These are phyloP conservation scores for Rhodotorula diobovata DNA, from an alignment of 768 basidiomycete genomes.

Conservation along the genomic window DNA sequence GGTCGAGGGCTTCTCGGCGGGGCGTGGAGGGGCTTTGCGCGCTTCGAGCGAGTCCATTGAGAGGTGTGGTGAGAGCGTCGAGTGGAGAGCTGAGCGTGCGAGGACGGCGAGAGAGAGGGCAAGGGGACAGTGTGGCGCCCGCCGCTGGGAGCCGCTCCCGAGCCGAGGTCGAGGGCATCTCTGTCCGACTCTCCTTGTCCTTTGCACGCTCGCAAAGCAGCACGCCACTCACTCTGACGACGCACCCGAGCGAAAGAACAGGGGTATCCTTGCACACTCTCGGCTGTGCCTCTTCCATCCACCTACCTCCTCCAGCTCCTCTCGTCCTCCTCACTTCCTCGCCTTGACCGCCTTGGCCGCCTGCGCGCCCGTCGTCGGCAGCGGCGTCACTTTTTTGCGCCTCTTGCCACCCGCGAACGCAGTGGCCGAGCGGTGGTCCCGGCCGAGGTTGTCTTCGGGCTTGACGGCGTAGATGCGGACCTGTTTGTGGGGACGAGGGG, in stretches of 20 bases:
- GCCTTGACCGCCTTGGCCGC: neutral
- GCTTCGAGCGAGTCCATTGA: neutral
- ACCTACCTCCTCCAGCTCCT: no score
- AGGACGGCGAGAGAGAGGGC: neutral
- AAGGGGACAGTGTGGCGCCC: no score
- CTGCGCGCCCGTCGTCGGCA: no score
- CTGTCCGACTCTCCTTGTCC: no score
- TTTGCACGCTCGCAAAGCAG: no score
- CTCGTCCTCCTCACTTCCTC: neutral
- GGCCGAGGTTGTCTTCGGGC: constrained; percentile 83
- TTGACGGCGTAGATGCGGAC: constrained; percentile 92
- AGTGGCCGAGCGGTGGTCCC: constrained; percentile 81
- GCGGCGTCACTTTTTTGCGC: constrained; percentile 56
- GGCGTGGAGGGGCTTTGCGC: neutral
- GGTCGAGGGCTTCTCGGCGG: neutral
- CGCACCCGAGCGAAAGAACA: no score
- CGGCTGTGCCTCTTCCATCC: no score
- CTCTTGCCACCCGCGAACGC: constrained; percentile 83
- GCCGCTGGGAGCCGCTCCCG: no score
- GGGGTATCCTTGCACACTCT: no score
- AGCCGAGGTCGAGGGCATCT: no score
- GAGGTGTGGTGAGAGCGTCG: no score
- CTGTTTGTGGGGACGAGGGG: constrained; percentile 46
- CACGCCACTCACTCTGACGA: no score
- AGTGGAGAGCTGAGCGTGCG: neutral